Base-by-base conservation (phyloP, 2,329 filamentous ascomycete genomes). In the Colletotrichum karsti region DNA sequence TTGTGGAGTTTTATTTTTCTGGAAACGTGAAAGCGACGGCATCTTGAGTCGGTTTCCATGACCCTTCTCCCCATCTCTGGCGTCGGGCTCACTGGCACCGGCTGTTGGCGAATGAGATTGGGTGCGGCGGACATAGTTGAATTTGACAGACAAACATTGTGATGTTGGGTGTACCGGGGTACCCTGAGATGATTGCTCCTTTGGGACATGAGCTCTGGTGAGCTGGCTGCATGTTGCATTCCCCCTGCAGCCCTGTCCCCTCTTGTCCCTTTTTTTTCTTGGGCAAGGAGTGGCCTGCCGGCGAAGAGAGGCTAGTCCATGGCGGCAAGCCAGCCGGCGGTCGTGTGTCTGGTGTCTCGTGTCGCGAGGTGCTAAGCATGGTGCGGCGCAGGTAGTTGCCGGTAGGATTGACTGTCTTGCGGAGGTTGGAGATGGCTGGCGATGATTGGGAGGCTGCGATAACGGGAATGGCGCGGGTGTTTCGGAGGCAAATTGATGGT, bases 211-310 rank as follows among this genome's bases (percentile, higher is more conserved):
- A 63, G 44, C 64, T 22, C 22, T 53, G 51, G 42, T 63, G 37
- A 50, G 28, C 22, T 51, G 59, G 51, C 28, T 63, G 64, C 64
- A 63, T 67, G 42, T 57, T 63, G 64, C 53, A 64, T 67, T 33
- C 20, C 59, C 59, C 64, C 59, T 63, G 64, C 64, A 67, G 64
- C 51, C 59, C 59, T 53, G 59, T 58, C 51, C 37, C 12, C 35
- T 58, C 51, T 33, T 58, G 44, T 51, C 42, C 51, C 59, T 10
- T 33, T 51, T 57, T 10, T 33, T 51, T 57, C 18, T 24, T 4
- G 42, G 8, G 50, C 50, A 54, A 37, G 63, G 60, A 30, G 24
- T 55, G 33, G 44, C 44, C 64, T 39, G 59, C 46, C 44, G 24
- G n/a, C 20, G 51, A 59, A 28, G 44, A 26, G 46, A 26, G 20